Base-by-base conservation (phyloP, 2,329 filamentous ascomycete genomes). In the Fusarium mangiferae region DNA sequence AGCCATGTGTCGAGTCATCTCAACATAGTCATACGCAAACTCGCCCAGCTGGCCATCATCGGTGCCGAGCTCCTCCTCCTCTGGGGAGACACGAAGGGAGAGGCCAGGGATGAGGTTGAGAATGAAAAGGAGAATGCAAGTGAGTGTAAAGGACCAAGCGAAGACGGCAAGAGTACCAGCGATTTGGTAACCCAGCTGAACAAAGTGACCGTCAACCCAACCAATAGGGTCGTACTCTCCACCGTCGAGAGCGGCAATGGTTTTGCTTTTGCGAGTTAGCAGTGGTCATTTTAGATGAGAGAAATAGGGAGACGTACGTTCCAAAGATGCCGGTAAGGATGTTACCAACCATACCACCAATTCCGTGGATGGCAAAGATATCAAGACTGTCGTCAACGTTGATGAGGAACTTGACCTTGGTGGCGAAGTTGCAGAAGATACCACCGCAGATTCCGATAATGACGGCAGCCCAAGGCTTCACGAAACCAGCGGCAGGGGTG, bases 331-430 rank as follows among this genome's bases (percentile, higher is more conserved):
- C 93, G 64, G 94, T 96, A 83, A 94, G 87, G 68, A 95, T 83
- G 78, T 97, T 93, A 57, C 94, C 94, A 66, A 92, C 87, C 74
- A 96, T 94, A 75, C 94, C 94, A 55, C 94, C 94, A 73, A 97
- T 85, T 79, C 90, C 94, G 89, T 97, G 94, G 83, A 96, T 94
- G 75, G 94, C 94, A 83, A 97, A 96, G 78, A 97, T 91, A 85
- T 97, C 94, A 83, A 97, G 93, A 11, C 93, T 92, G 80, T 97
- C 94, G 78, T 97, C 94, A 63, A 97, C 91, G 72, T 91, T 91
- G 79, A 97, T 87, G 55, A 88, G 61, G 78, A 89, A 92, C 91
- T 88, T 91, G 88, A 94, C 89, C 88, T 97, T 97, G 80, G 94
- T 97, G 69, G 91, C 90, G 84, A 96, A 94, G 84, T 97, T 97